Evolutionary conservation across 768 basidiomycete genomes (phyloP), one percentile per base, ranked within the genome.

Genomic region (Rhizopogon salebrosus): DNA sequence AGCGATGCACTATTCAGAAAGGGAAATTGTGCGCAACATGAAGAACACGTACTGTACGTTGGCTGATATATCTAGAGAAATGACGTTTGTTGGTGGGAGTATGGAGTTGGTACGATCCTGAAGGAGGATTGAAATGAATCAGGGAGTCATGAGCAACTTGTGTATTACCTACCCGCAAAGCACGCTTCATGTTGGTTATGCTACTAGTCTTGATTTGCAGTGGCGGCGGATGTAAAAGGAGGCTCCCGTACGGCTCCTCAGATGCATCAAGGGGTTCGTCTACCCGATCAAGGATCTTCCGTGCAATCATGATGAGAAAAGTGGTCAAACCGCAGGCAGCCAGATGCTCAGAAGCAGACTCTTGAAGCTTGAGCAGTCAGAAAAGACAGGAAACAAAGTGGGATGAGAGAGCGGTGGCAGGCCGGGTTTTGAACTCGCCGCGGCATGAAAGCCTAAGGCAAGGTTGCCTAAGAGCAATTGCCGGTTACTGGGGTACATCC

Each of bases 251-350:
- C 9, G 16, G 52, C 14, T 48, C 41, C 7, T 34, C 13, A 13
- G 54, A 54, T 3, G 39, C 57, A 57, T 58, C 55, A 49, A 55
- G 41, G 41, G 34, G 57, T 48, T 64, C 53, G 61, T 63, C 67
- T 43, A 63, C 49, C 37, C 53, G 67, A 56, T 58, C 57, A 51
- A 64, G 56, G 36, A 54, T 57, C 57, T 52, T 60, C 46, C 55
- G 65, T 60, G 61, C 67, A 40, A 56, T 61, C 65, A 69, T 67
- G 51, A 59, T 49, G 18, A 56, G 46, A 27, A 48, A 54, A 52
- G 20, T 18, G 14, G 14, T 29, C 14, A 20, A 45, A 31, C 57
- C 38, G 31, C 34, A 63, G n/a, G 51, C 45, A 60, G 34, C 31
- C n/a, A n/a, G 41, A 54, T 42, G 20, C 36, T 39, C 34, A 48